Conservation (phyloP, 768 basidiomycete species). For the Pleurotus salmoneostramineus region DNA sequence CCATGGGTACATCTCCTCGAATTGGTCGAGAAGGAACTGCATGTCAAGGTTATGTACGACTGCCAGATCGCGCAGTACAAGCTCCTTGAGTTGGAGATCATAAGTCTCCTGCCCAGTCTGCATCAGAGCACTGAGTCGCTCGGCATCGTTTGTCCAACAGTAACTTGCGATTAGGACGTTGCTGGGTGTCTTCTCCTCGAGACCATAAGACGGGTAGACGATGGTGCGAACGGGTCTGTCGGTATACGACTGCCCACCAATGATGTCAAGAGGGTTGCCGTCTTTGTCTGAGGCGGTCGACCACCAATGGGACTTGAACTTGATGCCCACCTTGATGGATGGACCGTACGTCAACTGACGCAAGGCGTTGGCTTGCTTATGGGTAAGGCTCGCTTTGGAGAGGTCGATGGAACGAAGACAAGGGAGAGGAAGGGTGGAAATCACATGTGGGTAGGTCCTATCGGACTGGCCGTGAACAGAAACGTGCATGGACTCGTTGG, state of each 20-base stretch:
- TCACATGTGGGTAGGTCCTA: conserved; percentile 18
- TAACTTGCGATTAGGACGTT: conserved; percentile 37
- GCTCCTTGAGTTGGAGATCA: conserved; percentile 20
- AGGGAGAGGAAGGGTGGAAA: conserved; percentile 28
- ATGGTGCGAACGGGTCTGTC: conserved; percentile 34
- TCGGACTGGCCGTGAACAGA: not conserved
- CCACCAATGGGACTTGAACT: conserved; percentile 32
- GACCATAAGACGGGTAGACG: conserved; percentile 41
- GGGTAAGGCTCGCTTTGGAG: conserved; percentile 14
- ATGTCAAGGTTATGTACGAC: conserved; percentile 21
- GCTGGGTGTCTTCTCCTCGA: conserved; percentile 12
- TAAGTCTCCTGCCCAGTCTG: conserved; percentile 7
- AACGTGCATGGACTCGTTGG: conserved; percentile 2
- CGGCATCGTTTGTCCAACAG: conserved; percentile 34
- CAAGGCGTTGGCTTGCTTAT: conserved; percentile 27
- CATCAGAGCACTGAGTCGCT: conserved; percentile 31
- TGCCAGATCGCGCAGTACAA: conserved; percentile 26
- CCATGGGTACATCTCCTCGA: conserved; percentile 21
- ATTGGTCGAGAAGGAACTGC: conserved; percentile 14
- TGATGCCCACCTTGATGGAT: conserved; percentile 30
- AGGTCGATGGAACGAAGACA: conserved; percentile 25
- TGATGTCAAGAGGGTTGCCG: conserved; percentile 19
- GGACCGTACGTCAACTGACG: conserved; percentile 26
- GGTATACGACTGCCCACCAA: conserved; percentile 38
- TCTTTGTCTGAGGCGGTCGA: conserved; percentile 16